Conservation (phyloP, 148 eudicot genomes). For the Chenopodium berlandieri region DNA sequence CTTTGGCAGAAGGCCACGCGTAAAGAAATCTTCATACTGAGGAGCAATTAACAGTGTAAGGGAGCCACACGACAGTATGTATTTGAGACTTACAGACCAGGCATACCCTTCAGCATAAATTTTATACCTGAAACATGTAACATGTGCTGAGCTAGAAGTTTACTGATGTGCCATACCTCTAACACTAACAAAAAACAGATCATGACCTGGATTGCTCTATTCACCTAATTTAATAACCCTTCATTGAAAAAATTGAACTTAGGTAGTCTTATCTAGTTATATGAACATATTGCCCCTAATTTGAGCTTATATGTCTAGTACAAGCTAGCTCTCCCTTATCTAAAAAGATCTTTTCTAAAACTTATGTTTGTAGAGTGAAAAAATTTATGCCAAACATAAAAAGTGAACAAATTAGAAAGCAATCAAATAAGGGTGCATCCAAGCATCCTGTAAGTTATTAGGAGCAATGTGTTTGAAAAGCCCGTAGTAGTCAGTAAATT, state of each 20-base stretch:
- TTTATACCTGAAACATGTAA: constrained; percentile 60
- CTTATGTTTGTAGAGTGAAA: background rate
- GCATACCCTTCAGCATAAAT: constrained; percentile 96
- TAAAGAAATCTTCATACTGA: constrained; percentile 75
- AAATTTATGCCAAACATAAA: background rate
- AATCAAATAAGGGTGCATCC: background rate
- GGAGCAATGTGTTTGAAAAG: background rate
- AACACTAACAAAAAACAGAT: background rate
- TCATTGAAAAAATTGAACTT: background rate
- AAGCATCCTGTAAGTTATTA: background rate
- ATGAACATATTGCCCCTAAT: no score
- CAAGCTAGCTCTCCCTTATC: background rate
- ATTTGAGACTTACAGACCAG: constrained; percentile 96
- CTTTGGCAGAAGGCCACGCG: constrained; percentile 70
- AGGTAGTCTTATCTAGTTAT: background rate
- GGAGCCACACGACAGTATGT: constrained; percentile 81
- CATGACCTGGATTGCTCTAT: background rate
- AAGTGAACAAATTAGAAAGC: no score
- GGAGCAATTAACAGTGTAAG: constrained; percentile 67
- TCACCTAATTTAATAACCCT: background rate
- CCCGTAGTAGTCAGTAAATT: background rate
- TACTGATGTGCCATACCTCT: background rate
- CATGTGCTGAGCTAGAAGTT: background rate
- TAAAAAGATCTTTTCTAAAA: background rate
- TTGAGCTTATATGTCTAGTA: background rate